Evolutionary conservation across 441 rosid species (phyloP).

Genomic region (Syzygium malaccense): DNA sequence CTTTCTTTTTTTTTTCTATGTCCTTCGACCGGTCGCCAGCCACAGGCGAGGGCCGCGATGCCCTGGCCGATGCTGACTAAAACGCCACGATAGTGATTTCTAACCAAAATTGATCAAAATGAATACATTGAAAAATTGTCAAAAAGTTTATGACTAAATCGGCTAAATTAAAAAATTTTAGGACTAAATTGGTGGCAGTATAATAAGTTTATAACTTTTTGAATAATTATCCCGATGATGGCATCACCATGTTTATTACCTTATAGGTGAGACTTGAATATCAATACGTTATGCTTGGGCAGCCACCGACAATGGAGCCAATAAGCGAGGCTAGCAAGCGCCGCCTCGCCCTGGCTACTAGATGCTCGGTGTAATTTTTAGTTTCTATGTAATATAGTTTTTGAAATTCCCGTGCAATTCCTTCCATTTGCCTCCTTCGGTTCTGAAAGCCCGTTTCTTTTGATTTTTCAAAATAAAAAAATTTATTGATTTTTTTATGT

Average conservation of each 20-base stretch:
- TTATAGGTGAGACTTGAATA: neutral
- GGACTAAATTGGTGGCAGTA: neutral
- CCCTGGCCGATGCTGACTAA: neutral
- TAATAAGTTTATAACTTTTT: neutral
- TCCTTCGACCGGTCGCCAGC: rapidly evolving
- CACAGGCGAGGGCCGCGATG: neutral
- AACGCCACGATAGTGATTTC: rapidly evolving
- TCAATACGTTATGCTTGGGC: neutral
- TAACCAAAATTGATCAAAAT: rapidly evolving
- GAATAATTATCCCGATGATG: neutral
- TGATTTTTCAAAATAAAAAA: neutral
- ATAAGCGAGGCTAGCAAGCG: neutral
- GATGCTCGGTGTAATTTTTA: neutral
- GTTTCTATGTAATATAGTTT: neutral
- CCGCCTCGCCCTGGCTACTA: neutral
- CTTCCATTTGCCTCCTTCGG: neutral
- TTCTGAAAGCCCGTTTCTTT: neutral
- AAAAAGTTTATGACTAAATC: neutral
- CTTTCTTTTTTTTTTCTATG: neutral
- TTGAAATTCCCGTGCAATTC: neutral
- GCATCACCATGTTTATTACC: neutral
- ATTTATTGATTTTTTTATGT: neutral
- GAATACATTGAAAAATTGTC: neutral
- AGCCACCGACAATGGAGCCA: neutral
- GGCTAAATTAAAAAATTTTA: neutral